Conservation (phyloP, 305 asterid species). For the Plantago rigida region DNA sequence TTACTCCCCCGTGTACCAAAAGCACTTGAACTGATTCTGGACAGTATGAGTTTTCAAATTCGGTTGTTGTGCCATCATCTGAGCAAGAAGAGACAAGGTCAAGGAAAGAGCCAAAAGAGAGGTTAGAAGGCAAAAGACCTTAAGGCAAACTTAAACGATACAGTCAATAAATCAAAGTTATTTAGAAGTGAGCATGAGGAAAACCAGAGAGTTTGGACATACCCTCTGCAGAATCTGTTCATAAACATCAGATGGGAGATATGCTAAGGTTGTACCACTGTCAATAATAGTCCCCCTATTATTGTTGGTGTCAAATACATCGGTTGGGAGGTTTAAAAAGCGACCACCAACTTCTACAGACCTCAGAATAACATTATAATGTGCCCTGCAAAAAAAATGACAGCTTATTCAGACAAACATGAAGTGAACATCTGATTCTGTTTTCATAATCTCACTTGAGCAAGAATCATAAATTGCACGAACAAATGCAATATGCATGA, state of each 20-base stretch:
- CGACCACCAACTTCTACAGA: slow-evolving; percentile 51
- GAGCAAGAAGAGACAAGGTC: not conserved
- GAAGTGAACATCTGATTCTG: too few species aligned
- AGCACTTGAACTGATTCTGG: slow-evolving; percentile 40
- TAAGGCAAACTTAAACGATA: not conserved
- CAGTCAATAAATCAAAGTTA: not conserved
- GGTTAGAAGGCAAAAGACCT: not conserved
- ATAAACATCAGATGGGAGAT: slow-evolving; percentile 51
- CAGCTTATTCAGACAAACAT: not conserved
- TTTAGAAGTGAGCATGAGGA: not conserved
- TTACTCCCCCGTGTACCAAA: slow-evolving; percentile 33
- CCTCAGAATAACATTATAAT: slow-evolving; percentile 46
- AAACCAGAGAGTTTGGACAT: slow-evolving; percentile 7
- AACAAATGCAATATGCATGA: too few species aligned
- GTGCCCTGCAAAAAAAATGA: slow-evolving; percentile 28
- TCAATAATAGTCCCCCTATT: slow-evolving; percentile 55
- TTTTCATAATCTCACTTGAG: too few species aligned
- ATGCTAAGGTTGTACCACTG: slow-evolving; percentile 72
- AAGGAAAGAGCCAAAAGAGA: not conserved
- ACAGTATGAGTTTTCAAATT: slow-evolving; percentile 33
- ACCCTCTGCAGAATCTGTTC: slow-evolving; percentile 46
- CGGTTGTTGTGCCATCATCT: slow-evolving; percentile 35
- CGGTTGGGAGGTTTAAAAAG: slow-evolving; percentile 35
- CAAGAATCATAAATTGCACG: too few species aligned
- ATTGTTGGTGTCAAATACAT: slow-evolving; percentile 30